Base-by-base conservation (phyloP, 1,284 basidiomycete species). In the Microbotryum silenes-acaulis region DNA sequence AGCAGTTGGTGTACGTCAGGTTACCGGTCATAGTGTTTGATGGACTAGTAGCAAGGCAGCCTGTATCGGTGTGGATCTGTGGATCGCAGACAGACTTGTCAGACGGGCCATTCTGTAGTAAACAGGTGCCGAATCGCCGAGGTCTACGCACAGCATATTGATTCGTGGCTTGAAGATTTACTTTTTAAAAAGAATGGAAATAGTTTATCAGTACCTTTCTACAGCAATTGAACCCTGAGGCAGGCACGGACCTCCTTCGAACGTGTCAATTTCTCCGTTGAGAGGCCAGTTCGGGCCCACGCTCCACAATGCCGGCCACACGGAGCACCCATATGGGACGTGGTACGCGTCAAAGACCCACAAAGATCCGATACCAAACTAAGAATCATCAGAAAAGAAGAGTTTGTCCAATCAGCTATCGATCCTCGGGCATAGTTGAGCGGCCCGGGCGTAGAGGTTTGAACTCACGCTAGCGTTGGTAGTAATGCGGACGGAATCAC, bases 211-310 rank as follows among this genome's bases (percentile, higher is more conserved):
- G 16, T 18, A 16, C 37, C 4, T 18, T 42, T 42, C 3, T 18
- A 42, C 5, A 16, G 14, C 37, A 42, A 42, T 42, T 18, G 16
- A 42, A 6, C 37, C 16, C 37, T 18, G 12, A 42, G 12, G 37
- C 37, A 42, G 14, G 16, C 3, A 18, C 59, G 56, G 31, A 87
- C 82, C 50, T 42, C 82, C 87, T 76, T 92, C 91, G 29, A 91
- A 78, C 62, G 91, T 89, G 75, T 92, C 90, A 51, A 92, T 90
- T 77, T 92, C 89, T 48, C 89, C 88, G 14, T 1, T 59, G 8
- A 29, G 18, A 4, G 64, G 67, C 64, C 67, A 68, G 5, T 51
- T 23, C 2, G 49, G 16, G 0, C 56, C 57, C 27, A 60, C 56
- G 6, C 23, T 42, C 64, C 64, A 68, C 27, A 59, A 42, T 0